A percentile compares a stretch with the other conserved stretches of the same genome.
phyloP scores from a whole-genome alignment of 257 asterid species.

The Gardenia jasminoides region DNA sequence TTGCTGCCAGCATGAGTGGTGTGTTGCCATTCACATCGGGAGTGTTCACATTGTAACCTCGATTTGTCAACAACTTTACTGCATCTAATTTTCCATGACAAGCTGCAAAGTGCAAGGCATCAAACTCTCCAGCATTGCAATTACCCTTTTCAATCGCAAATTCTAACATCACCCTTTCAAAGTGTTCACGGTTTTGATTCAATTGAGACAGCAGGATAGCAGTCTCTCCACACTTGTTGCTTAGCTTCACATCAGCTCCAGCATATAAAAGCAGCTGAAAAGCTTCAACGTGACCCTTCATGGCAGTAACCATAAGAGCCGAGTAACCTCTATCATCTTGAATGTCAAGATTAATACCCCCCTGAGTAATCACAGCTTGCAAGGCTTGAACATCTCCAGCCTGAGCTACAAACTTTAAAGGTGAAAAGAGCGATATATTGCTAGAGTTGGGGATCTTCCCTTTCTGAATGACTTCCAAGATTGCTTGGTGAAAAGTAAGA shows the following conservation, averaged over 20 bases:
- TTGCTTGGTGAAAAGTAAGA: slow-evolving; percentile 48
- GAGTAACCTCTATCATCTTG: slow-evolving; percentile 75
- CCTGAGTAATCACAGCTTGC: slow-evolving; percentile 43
- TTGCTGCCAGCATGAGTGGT: slow-evolving; percentile 78
- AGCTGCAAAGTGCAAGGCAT: slow-evolving; percentile 75
- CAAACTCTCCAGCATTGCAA: slow-evolving; percentile 54
- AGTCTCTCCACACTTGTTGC: slow-evolving; percentile 58
- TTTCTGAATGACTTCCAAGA: slow-evolving; percentile 45
- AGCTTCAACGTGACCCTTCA: slow-evolving; percentile 68
- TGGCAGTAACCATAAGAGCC: slow-evolving; percentile 73
- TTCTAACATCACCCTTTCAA: slow-evolving; percentile 73
- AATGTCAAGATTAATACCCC: slow-evolving; percentile 44
- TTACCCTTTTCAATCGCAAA: slow-evolving; percentile 74
- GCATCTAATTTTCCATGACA: slow-evolving; percentile 65
- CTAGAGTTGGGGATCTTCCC: slow-evolving; percentile 54
- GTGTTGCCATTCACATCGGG: slow-evolving; percentile 62
- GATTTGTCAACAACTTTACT: slow-evolving; percentile 47
- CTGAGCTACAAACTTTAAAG: slow-evolving; percentile 58
- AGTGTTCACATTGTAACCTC: slow-evolving; percentile 57
- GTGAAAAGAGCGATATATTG: slow-evolving; percentile 48
- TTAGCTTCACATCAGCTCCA: slow-evolving; percentile 70
- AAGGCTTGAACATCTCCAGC: slow-evolving; percentile 60
- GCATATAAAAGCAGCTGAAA: slow-evolving; percentile 69
- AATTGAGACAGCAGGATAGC: slow-evolving; percentile 53
- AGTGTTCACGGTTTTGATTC: slow-evolving; percentile 52